A percentile compares a stretch with the other conserved stretches of the same genome.
phyloP scores from a whole-genome alignment of 2,329 filamentous ascomycete species.

The Thelonectria olida region DNA sequence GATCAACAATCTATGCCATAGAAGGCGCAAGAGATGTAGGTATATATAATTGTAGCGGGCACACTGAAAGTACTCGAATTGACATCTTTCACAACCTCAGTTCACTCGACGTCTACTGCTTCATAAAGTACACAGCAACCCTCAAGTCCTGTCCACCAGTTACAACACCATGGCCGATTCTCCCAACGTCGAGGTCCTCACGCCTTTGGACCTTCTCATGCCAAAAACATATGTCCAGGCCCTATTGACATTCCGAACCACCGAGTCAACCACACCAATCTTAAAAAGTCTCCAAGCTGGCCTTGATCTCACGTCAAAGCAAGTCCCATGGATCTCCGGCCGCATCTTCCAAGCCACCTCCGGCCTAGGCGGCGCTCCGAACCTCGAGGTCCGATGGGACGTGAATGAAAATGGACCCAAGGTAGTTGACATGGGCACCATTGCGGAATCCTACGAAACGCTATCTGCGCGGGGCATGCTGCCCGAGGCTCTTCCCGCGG shows the following conservation, averaged over 20 bases:
- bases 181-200: neutral
- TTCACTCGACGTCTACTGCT: no score
- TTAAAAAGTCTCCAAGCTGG: neutral
- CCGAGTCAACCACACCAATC: neutral
- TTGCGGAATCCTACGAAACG: neutral
- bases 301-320: neutral
- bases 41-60: no score
- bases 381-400: slow-evolving; percentile 9
- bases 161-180: neutral
- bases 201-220: slow-evolving; percentile 17
- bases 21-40: no score
- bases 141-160: no score
- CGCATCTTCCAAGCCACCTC: neutral
- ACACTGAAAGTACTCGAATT: no score
- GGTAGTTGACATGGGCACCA: neutral
- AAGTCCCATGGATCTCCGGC: slow-evolving; percentile 9
- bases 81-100: no score
- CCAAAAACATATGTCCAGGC: slow-evolving; percentile 17
- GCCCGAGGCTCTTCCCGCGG: neutral
- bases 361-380: neutral
- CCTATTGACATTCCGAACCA: slow-evolving; percentile 12
- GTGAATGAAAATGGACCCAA: neutral
- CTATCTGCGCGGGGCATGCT: slow-evolving; percentile 1
- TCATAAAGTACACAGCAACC: no score
- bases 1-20: no score